Base-by-base conservation (phyloP, 208 protist genomes). In the Phytomonas francai region DNA sequence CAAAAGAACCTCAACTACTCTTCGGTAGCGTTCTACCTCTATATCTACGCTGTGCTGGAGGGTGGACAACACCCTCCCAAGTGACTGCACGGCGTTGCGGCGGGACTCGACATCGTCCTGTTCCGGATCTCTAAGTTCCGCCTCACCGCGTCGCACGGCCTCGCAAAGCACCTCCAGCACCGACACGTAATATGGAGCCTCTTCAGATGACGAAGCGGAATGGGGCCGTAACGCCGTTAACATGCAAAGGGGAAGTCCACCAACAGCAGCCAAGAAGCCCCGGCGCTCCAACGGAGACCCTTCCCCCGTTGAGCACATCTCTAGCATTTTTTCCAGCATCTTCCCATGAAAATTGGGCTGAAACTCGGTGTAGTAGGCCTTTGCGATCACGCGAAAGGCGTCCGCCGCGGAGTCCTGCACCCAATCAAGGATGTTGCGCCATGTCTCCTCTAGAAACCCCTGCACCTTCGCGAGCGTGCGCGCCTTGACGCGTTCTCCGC, bases 381-480 rank as follows among this genome's bases (percentile, higher is more conserved):
- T 63, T 2, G 86, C 79, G 74, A 93, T 89, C 19, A 34, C 65
- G 4, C 70, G 59, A 63, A 95, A 97, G 12, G 89, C 80, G 11
- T 80, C 71, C 6, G 81, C 80, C 0, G 86, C 89, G 30, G 78
- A 71, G 30, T 68, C 63, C 70, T 97, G 92, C 19, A 97, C 75
- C 85, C 87, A 90, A 72, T 90, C 85, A 29, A 93, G 69, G 11
- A 93, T 94, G 79, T 98, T 94, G 59, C 80, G 78, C 76, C 97
- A 87, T 68, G 83, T 85, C 11, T 97, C 95, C 57, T 93, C 89
- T 49, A 98, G 73, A 59, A 92, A 96, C 45, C 81, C 71, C 63
- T 96, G 90, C 29, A 91, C 59, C 63, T 89, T 83, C 25, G 67
- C 83, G 12, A 88, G 72, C 1, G 88, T 92, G 34, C 73, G 74